A percentile compares a stretch with the other conserved stretches of the same genome.
These are phyloP conservation scores for Xylaria sp. DNA, from an alignment of 2,329 filamentous ascomycete genomes.

Conservation along the genomic window DNA sequence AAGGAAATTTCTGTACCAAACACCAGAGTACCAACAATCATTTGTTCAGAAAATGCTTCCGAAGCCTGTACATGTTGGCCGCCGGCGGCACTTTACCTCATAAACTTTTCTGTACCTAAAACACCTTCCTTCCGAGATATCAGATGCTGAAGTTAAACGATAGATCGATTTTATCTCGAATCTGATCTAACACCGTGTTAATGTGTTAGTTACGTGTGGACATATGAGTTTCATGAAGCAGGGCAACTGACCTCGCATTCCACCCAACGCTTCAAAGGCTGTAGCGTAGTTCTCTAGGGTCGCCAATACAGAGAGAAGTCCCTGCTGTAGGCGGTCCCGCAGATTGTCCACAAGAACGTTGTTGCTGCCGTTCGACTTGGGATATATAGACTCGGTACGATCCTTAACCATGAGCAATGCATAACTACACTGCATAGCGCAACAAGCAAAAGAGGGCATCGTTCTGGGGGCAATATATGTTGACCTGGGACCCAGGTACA, in stretches of 20 bases:
- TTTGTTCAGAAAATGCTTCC: constrained; percentile 2
- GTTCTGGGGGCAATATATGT: constrained; percentile 56
- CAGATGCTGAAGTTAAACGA: constrained; percentile 39
- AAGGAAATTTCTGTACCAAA: neutral
- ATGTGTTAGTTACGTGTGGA: constrained; percentile 30
- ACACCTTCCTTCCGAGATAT: neutral
- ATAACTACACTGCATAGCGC: constrained; percentile 60
- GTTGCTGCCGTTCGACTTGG: constrained; percentile 41
- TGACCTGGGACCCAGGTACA: constrained; percentile 52
- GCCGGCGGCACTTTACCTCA: neutral
- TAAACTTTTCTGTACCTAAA: neutral
- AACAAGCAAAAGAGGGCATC: constrained; percentile 59
- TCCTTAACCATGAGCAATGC: constrained; percentile 57
- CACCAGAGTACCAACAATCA: neutral
- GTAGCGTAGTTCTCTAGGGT: constrained; percentile 58
- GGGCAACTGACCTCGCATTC: constrained; percentile 55
- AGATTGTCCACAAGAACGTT: constrained; percentile 51
- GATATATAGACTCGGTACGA: constrained; percentile 54
- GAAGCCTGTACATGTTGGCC: neutral
- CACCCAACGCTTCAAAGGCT: constrained; percentile 58
- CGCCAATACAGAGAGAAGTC: constrained; percentile 55
- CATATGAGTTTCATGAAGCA: neutral
- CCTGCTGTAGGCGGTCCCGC: constrained; percentile 55
- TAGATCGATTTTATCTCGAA: constrained; percentile 49
- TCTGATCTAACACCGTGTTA: constrained; percentile 43